phyloP scores from a whole-genome alignment of 1,284 basidiomycete species.

The Apiotrichum gracile region DNA sequence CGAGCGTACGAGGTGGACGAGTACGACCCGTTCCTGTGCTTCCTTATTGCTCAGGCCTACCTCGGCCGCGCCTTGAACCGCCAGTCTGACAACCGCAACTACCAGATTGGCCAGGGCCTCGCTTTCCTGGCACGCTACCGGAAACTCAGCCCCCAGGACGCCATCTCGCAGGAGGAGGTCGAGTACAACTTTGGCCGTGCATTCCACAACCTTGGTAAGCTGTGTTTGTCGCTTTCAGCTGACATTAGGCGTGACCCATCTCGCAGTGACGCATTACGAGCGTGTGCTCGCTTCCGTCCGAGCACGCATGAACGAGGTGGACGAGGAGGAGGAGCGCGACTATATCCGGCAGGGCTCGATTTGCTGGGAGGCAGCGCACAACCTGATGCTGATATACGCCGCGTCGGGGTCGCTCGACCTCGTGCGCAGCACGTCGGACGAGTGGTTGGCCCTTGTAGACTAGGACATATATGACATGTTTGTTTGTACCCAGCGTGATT shows the following conservation, averaged over 20 bases:
- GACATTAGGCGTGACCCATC: slow-evolving; percentile 62
- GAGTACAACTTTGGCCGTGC: slow-evolving; percentile 88
- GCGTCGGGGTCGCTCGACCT: slow-evolving; percentile 65
- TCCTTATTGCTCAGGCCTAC: slow-evolving; percentile 75
- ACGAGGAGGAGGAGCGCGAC: slow-evolving; percentile 20
- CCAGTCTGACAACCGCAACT: slow-evolving; percentile 89
- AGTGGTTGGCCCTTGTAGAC: slow-evolving; percentile 36
- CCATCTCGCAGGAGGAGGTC: slow-evolving; percentile 59
- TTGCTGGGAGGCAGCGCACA: slow-evolving; percentile 73
- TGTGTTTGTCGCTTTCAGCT: background rate
- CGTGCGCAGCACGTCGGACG: slow-evolving; percentile 41
- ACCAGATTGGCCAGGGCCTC: slow-evolving; percentile 69
- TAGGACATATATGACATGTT: background rate
- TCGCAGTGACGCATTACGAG: slow-evolving; percentile 79
- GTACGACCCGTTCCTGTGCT: slow-evolving; percentile 75
- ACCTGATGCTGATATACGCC: slow-evolving; percentile 73
- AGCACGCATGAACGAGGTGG: slow-evolving; percentile 31
- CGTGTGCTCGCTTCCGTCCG: slow-evolving; percentile 61
- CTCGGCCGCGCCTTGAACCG: slow-evolving; percentile 85
- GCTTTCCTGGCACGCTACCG: slow-evolving; percentile 76
- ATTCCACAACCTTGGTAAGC: slow-evolving; percentile 80
- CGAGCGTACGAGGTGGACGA: slow-evolving; percentile 80
- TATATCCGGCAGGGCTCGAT: slow-evolving; percentile 49
- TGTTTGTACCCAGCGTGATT: background rate
- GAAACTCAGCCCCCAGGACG: slow-evolving; percentile 49